phyloP scores from a whole-genome alignment of 805 yeast genomes.

The Metschnikowia reukaufii region DNA sequence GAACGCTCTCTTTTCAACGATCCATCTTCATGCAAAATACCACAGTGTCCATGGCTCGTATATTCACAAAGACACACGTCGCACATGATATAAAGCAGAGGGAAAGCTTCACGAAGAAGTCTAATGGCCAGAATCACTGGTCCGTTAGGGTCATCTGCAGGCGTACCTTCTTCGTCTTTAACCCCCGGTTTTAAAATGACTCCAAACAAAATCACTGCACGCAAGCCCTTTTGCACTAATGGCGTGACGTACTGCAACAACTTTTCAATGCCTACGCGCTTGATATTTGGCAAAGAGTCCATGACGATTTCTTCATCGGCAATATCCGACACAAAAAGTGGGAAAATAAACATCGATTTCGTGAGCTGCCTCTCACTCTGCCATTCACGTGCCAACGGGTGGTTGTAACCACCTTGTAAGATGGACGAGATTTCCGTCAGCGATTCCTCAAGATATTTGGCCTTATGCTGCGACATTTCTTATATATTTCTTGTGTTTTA shows the following conservation, averaged over 20 bases:
- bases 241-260: slow-evolving; percentile 67
- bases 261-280: slow-evolving; percentile 80
- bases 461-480: slow-evolving; percentile 54
- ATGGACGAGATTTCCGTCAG: slow-evolving; percentile 70
- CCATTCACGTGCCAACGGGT: slow-evolving; percentile 88
- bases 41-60: slow-evolving; percentile 98
- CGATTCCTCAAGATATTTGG: slow-evolving; percentile 62
- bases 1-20: slow-evolving; percentile 70
- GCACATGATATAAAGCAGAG: slow-evolving; percentile 82
- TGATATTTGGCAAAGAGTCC: slow-evolving; percentile 82
- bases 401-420: slow-evolving; percentile 92
- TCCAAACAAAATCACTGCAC: slow-evolving; percentile 87
- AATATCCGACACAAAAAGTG: slow-evolving; percentile 78
- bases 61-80: slow-evolving; percentile 97
- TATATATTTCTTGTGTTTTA: not conserved
- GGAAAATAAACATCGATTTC: slow-evolving; percentile 90
- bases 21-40: slow-evolving; percentile 85
- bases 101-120: slow-evolving; percentile 62
- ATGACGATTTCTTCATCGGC: slow-evolving; percentile 78
- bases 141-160: slow-evolving; percentile 95
- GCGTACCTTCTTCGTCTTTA: slow-evolving; percentile 80
- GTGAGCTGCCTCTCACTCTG: slow-evolving; percentile 80
- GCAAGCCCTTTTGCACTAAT: slow-evolving; percentile 77
- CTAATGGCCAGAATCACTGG: slow-evolving; percentile 86
- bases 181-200: slow-evolving; percentile 74